Base-by-base conservation (phyloP, 305 asterid species). In the Euphrasia arctica region DNA sequence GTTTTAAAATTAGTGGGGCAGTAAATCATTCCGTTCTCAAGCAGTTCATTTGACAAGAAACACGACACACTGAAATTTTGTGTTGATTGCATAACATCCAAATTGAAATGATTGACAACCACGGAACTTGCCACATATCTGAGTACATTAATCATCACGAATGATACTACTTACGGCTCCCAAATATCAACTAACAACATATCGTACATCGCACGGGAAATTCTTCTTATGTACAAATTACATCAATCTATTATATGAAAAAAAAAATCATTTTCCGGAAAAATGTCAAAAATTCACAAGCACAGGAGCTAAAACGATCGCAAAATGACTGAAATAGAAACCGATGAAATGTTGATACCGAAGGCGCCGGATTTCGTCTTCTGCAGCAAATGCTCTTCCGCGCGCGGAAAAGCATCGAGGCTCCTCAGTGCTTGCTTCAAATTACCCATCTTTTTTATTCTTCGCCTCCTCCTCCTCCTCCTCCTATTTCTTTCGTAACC, bases 331-430 rank as follows among this genome's bases (percentile, higher is more conserved):
- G 25, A 49, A 56, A 48, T 8, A 57, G 48, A 41, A 50, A 60
- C 10, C 48, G 48, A 61, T 15, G 31, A 48, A n/a, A 58, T 8
- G 9, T 45, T 29, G 65, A 62, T 82, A 93, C 98, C 98, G 54
- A 90, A 67, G 73, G 98, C 98, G 63, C 98, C 98, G 14, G 96
- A 84, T 81, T 87, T 87, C 27, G 98, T 93, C 78, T 90, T 86
- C 82, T 72, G 93, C 76, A 93, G 75, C 82, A 93, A 80, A 73
- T 93, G 98, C 48, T 90, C 98, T 65, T 93, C 98, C 4, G 98
- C 88, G 15, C 97, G 95, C 1, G 98, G 98, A 75, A 93, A 93
- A 15, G 98, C 98, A 74, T 93, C 96, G 71, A 93, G 75, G 71
- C 79, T 84, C 73, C 65, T 85, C 54, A 93, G 70, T 4, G 82